Percentiles rank a stretch among this genome's conserved stretches.
phyloP scores from a whole-genome alignment of 257 asterid genomes.

The Pogostemon cablin region DNA sequence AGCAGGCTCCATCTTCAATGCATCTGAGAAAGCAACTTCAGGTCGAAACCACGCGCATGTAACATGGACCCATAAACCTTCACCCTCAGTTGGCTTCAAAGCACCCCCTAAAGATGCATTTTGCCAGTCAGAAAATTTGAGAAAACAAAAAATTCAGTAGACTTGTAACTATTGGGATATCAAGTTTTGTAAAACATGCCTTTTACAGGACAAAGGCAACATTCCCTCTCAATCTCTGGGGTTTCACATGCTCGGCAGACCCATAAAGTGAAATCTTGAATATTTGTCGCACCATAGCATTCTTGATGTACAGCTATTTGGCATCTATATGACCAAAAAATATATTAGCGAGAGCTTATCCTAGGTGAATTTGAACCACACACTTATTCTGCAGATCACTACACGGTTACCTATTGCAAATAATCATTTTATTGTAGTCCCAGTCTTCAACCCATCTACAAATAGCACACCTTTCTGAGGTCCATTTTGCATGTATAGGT shows the following conservation, averaged over 20 bases:
- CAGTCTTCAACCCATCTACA: constrained; percentile 99
- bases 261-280: constrained; percentile 84
- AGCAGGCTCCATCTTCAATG: constrained; percentile 94
- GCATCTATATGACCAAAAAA: constrained; percentile 58
- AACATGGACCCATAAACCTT: constrained; percentile 86
- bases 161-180: constrained; percentile 6
- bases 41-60: constrained; percentile 97
- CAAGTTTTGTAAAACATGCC: constrained; percentile 51
- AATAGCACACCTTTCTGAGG: constrained; percentile 92
- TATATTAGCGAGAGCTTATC: constrained; percentile 26
- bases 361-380: constrained; percentile 2
- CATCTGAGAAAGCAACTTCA: constrained; percentile 75
- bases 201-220: constrained; percentile 97
- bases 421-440: constrained; percentile 92
- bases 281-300: constrained; percentile 78
- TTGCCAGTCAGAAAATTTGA: constrained; percentile 27
- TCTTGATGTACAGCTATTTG: constrained; percentile 98
- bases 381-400: constrained; percentile 29
- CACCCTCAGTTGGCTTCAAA: constrained; percentile 84
- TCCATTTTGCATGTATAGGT: constrained; percentile 85
- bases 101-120: constrained; percentile 83
- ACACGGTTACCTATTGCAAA: constrained; percentile 80
- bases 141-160: constrained; percentile 12
- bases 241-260: constrained; percentile 97
- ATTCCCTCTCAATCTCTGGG: constrained; percentile 77